A percentile compares a stretch with the other conserved stretches of the same genome.
These are phyloP conservation scores for Camelina laxa DNA, from an alignment of 345 rosid genomes.

Conservation along the genomic window DNA sequence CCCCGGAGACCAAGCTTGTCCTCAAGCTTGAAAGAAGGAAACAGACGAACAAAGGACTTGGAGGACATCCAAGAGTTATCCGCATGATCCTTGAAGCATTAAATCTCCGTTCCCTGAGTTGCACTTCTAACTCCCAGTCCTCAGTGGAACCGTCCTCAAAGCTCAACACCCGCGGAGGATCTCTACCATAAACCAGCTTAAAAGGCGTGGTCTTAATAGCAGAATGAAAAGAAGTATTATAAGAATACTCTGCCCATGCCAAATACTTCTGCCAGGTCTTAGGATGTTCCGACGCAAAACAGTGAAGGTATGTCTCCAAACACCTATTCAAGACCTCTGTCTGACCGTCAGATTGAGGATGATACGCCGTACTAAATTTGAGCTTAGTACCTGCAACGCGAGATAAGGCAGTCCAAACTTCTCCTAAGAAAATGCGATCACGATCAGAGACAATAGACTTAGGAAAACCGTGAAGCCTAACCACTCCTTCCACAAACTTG, in stretches of 20 bases:
- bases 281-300: not conserved
- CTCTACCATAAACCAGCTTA: fast-evolving
- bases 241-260: not conserved
- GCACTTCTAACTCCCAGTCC: not conserved
- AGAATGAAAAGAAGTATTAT: not conserved
- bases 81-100: not conserved
- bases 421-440: fast-evolving
- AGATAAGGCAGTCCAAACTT: not conserved
- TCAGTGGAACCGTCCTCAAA: not conserved
- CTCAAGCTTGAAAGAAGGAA: too few species aligned
- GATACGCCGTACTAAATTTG: not conserved
- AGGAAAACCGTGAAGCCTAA: too few species aligned
- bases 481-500: not conserved
- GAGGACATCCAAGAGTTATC: too few species aligned
- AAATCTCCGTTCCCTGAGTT: fast-evolving
- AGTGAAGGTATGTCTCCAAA: not conserved
- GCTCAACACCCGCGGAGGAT: fast-evolving
- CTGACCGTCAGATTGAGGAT: not conserved
- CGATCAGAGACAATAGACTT: too few species aligned
- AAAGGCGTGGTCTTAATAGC: fast-evolving
- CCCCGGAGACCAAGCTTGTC: too few species aligned
- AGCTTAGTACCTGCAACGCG: fast-evolving
- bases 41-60: too few species aligned
- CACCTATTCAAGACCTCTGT: not conserved
- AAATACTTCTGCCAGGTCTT: fast-evolving